These are phyloP conservation scores for Astrothelium subdiscretum DNA, from an alignment of 495 filamentous ascomycete genomes.

Conservation along the genomic window DNA sequence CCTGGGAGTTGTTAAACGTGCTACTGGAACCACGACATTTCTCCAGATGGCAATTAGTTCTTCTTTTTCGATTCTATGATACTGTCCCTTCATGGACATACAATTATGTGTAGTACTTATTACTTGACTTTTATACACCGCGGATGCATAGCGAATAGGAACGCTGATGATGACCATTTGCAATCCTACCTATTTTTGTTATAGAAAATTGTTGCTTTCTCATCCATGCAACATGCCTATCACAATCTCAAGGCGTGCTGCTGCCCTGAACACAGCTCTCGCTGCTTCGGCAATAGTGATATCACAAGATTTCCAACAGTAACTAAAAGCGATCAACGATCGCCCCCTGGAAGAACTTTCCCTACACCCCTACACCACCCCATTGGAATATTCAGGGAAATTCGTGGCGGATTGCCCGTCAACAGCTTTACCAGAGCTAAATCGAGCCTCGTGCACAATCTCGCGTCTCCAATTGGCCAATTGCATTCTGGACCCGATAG, in stretches of 20 bases:
- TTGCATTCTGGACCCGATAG: background rate
- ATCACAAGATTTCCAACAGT: too few relatives aligned
- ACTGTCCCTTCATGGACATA: background rate
- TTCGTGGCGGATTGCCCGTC: too few relatives aligned
- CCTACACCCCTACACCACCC: too few relatives aligned
- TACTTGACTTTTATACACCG: background rate
- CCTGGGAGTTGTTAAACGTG: background rate
- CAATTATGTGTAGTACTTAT: slow-evolving; percentile 1
- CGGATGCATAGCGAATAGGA: background rate
- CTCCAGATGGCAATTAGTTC: background rate
- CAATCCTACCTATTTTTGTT: background rate
- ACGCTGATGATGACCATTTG: background rate
- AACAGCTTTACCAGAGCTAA: too few relatives aligned
- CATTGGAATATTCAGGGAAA: too few relatives aligned
- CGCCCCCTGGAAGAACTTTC: too few relatives aligned
- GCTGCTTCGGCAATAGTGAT: too few relatives aligned
- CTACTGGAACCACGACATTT: background rate
- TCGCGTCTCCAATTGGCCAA: background rate
- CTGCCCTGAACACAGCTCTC: too few relatives aligned
- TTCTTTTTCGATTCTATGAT: background rate
- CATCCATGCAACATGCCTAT: too few relatives aligned
- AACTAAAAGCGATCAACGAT: too few relatives aligned
- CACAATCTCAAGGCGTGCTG: too few relatives aligned
- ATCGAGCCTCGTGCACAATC: background rate
- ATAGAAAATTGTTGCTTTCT: too few relatives aligned